A percentile compares a stretch with the other conserved stretches of the same genome.
phyloP scores from a whole-genome alignment of 495 filamentous ascomycete species.

The Neurospora sp. region DNA sequence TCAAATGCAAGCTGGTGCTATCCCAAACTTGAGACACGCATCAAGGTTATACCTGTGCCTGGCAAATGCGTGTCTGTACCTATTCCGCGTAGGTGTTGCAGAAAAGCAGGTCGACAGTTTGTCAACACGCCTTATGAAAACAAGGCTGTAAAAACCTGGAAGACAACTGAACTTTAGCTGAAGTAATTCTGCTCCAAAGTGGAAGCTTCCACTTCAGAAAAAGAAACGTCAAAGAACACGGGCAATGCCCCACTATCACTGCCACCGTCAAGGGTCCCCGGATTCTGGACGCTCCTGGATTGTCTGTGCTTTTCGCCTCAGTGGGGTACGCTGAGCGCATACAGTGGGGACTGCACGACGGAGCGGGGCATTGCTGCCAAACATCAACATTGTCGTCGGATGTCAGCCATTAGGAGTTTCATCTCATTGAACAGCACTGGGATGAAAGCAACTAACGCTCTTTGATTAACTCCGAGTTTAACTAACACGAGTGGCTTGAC shows the following conservation, averaged over 20 bases:
- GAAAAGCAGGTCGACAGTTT: not conserved
- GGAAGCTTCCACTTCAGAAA: not conserved
- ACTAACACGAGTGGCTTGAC: not conserved
- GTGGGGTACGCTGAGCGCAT: not conserved
- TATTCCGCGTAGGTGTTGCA: not conserved
- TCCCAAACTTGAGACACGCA: not conserved
- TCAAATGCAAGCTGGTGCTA: no score
- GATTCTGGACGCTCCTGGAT: not conserved
- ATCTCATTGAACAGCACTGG: not conserved
- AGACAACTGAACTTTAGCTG: no score
- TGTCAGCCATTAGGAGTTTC: not conserved
- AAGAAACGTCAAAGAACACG: not conserved
- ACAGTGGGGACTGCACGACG: not conserved
- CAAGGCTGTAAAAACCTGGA: no score
- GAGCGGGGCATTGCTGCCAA: not conserved
- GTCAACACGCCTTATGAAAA: not conserved
- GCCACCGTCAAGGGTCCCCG: not conserved
- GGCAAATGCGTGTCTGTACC: not conserved
- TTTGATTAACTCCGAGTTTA: not conserved
- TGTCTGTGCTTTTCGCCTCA: not conserved
- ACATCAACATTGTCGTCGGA: not conserved
- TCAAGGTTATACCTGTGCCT: not conserved
- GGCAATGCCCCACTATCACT: not conserved
- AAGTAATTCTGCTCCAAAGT: no score
- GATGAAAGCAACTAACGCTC: no score